These are phyloP conservation scores for Malus fusca DNA, from an alignment of 306 rosid species.

Conservation along the genomic window DNA sequence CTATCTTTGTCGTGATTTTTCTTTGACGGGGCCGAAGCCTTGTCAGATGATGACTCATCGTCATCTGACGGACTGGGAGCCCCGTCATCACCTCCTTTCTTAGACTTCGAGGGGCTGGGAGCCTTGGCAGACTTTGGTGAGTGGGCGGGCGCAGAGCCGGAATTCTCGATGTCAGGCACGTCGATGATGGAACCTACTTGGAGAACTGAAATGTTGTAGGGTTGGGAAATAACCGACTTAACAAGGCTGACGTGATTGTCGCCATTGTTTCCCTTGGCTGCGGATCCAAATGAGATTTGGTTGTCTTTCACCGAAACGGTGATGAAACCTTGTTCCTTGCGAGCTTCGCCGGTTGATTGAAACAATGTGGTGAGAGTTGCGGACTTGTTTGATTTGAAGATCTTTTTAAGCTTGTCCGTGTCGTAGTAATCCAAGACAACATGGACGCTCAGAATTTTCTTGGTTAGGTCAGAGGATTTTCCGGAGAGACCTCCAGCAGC, in stretches of 20 bases:
- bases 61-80: neutral
- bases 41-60: neutral
- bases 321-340: neutral
- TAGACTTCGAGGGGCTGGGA: neutral
- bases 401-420: neutral
- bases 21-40: neutral
- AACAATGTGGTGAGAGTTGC: neutral
- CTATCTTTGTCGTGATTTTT: neutral
- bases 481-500: neutral
- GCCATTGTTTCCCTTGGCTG: neutral
- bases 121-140: neutral
- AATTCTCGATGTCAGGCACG: neutral
- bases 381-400: neutral
- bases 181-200: neutral
- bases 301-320: neutral
- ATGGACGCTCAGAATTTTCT: neutral
- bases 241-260: neutral
- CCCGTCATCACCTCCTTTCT: neutral
- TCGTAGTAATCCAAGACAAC: constrained; percentile 1
- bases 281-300: neutral
- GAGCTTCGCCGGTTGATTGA: neutral
- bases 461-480: neutral
- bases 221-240: neutral
- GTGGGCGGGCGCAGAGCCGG: neutral
- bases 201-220: constrained; percentile 6